phyloP scores from a whole-genome alignment of 2,329 filamentous ascomycete genomes.

The Calonectria crousiana region DNA sequence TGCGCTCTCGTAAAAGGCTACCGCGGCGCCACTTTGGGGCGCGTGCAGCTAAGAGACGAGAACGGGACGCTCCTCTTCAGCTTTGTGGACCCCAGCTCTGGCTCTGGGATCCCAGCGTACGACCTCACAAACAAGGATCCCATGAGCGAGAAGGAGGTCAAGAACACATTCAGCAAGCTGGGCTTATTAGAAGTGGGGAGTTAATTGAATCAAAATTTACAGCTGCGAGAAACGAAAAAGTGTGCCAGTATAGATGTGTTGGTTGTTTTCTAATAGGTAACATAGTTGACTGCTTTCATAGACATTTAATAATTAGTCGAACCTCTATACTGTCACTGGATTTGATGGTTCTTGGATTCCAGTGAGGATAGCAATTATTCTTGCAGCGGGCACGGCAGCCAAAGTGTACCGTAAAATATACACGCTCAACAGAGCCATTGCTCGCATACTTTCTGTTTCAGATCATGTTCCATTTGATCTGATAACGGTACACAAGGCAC shows the following conservation, averaged over 20 bases:
- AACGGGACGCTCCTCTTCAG: constrained; percentile 35
- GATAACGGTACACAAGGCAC: neutral
- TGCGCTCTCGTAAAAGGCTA: constrained; percentile 28
- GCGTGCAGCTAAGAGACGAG: constrained; percentile 21
- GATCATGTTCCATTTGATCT: neutral
- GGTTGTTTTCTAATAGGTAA: neutral
- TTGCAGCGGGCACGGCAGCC: neutral
- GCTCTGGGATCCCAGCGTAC: constrained; percentile 35
- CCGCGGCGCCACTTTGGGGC: constrained; percentile 11
- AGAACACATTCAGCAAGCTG: neutral
- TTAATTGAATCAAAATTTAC: neutral
- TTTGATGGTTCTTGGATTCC: neutral
- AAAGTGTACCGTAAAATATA: neutral
- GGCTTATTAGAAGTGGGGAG: neutral
- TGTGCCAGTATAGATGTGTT: neutral
- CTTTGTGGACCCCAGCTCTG: constrained; percentile 24
- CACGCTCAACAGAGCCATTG: neutral
- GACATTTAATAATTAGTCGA: neutral
- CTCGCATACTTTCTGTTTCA: neutral
- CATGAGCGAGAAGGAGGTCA: neutral
- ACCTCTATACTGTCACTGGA: neutral
- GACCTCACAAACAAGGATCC: constrained; percentile 19
- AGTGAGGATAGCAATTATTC: neutral
- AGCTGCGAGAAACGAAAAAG: neutral
- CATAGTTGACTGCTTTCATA: neutral